Evolutionary conservation across 352 stramenopile genomes (phyloP).

Genomic region (Globisporangium splendens): DNA sequence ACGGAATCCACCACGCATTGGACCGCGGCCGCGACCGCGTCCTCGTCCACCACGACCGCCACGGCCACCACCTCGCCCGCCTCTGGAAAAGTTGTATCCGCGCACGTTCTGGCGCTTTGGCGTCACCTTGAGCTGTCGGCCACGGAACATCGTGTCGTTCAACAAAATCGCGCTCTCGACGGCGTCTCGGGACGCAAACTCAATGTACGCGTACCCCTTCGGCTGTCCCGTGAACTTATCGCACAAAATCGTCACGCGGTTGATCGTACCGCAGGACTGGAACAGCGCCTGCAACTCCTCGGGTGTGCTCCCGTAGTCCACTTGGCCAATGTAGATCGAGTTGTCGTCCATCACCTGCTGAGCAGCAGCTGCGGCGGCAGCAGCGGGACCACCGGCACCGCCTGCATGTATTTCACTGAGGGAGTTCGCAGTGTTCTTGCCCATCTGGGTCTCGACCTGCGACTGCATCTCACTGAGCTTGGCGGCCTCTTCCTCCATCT

Average conservation of each 20-base stretch:
- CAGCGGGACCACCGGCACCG: conserved; percentile 1
- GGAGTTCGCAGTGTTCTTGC: conserved; percentile 46
- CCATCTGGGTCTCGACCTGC: conserved; percentile 77
- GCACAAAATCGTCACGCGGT: conserved; percentile 97
- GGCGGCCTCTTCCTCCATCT: conserved; percentile 82
- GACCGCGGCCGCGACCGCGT: conserved; percentile 42
- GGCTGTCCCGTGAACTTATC: conserved; percentile 96
- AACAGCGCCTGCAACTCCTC: conserved; percentile 97
- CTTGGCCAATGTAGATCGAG: conserved; percentile 95
- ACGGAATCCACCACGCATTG: conserved; percentile 55
- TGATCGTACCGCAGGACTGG: conserved; percentile 95
- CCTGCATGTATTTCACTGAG: conserved; percentile 38
- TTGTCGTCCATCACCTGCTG: conserved; percentile 55
- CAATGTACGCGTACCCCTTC: conserved; percentile 95
- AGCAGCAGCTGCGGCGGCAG: conserved; percentile 22
- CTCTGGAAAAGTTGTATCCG: conserved; percentile 63
- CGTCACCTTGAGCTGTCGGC: conserved; percentile 89
- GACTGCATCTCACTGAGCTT: conserved; percentile 84
- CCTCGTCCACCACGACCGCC: conserved; percentile 40
- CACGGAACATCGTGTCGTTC: conserved; percentile 92
- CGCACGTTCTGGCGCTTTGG: conserved; percentile 85
- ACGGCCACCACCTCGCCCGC: conserved; percentile 41
- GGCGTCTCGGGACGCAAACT: conserved; percentile 86
- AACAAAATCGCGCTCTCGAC: conserved; percentile 88
- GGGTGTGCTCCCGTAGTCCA: conserved; percentile 95